Evolutionary conservation across 441 rosid genomes (phyloP).

Genomic region (Adansonia madagascariensis): DNA sequence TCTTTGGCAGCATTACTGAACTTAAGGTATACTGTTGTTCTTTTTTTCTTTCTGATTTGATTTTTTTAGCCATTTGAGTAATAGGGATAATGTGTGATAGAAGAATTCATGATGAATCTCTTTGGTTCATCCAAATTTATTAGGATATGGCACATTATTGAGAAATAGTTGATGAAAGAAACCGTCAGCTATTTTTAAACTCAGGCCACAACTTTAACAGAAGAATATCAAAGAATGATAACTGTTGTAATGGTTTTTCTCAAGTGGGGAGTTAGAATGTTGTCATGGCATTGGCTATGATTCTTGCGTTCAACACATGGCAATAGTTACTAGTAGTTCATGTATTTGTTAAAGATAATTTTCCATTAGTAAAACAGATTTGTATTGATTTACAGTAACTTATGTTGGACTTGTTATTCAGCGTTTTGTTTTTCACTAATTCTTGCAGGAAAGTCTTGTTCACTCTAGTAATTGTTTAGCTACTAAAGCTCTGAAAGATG

Average conservation of each 20-base stretch:
- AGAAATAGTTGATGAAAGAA: slow-evolving; percentile 12
- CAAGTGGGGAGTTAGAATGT: background rate
- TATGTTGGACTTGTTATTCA: slow-evolving; percentile 24
- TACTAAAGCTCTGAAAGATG: slow-evolving; percentile 62
- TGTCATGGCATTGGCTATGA: slow-evolving; percentile 15
- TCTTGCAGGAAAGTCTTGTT: slow-evolving; percentile 76
- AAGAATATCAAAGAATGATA: background rate
- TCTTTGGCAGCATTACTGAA: slow-evolving; percentile 64
- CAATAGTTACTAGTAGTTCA: background rate
- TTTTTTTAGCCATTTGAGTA: background rate
- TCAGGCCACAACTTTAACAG: background rate
- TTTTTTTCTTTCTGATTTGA: slow-evolving; percentile 24
- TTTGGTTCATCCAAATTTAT: background rate
- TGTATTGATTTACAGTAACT: background rate
- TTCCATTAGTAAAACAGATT: background rate
- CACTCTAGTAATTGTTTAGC: slow-evolving; percentile 81
- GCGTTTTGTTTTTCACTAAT: slow-evolving; percentile 18
- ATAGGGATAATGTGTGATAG: background rate
- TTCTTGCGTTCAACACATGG: slow-evolving; percentile 1
- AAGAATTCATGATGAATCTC: background rate
- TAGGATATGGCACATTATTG: background rate
- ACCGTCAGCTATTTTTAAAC: background rate
- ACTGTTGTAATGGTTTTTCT: background rate
- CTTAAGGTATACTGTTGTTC: slow-evolving; percentile 58
- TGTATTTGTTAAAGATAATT: slow-evolving; percentile 1